These are phyloP conservation scores for Hyaloperonospora brassicae DNA, from an alignment of 352 stramenopile genomes.

Conservation along the genomic window DNA sequence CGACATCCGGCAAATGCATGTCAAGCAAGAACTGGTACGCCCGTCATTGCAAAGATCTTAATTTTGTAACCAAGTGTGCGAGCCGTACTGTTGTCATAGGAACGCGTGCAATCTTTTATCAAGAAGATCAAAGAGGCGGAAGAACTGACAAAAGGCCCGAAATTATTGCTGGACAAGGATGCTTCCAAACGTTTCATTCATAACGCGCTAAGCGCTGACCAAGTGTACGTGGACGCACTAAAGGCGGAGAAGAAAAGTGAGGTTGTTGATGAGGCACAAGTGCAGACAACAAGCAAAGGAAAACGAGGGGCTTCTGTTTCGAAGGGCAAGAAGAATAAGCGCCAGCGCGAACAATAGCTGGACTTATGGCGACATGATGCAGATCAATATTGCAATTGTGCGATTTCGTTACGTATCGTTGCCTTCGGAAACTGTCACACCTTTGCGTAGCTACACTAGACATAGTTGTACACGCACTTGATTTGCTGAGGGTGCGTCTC, in stretches of 20 bases:
- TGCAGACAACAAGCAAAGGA: slow-evolving; percentile 30
- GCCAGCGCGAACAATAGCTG: slow-evolving; percentile 37
- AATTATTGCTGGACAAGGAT: slow-evolving; percentile 69
- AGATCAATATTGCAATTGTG: slow-evolving; percentile 19
- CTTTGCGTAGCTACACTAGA: slow-evolving; percentile 23
- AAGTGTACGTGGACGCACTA: slow-evolving; percentile 72
- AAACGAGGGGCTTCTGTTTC: slow-evolving; percentile 20
- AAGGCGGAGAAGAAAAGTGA: slow-evolving; percentile 41
- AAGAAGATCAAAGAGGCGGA: slow-evolving; percentile 88
- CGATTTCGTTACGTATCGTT: slow-evolving; percentile 8
- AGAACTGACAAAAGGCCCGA: slow-evolving; percentile 66
- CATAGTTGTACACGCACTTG: slow-evolving; percentile 88
- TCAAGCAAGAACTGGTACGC: slow-evolving; percentile 80
- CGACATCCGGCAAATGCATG: slow-evolving; percentile 84
- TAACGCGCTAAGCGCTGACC: slow-evolving; percentile 75
- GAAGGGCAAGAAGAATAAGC: slow-evolving; percentile 47
- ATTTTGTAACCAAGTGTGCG: not conserved
- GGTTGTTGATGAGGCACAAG: slow-evolving; percentile 22
- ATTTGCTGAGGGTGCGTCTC: slow-evolving; percentile 84
- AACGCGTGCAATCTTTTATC: slow-evolving; percentile 82
- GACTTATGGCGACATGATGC: not conserved
- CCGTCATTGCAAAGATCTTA: not conserved
- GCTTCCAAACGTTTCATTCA: slow-evolving; percentile 79
- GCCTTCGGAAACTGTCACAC: not conserved
- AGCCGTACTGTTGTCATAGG: slow-evolving; percentile 23